phyloP scores from a whole-genome alignment of 2,329 filamentous ascomycete species.

The Fusarium falciforme region DNA sequence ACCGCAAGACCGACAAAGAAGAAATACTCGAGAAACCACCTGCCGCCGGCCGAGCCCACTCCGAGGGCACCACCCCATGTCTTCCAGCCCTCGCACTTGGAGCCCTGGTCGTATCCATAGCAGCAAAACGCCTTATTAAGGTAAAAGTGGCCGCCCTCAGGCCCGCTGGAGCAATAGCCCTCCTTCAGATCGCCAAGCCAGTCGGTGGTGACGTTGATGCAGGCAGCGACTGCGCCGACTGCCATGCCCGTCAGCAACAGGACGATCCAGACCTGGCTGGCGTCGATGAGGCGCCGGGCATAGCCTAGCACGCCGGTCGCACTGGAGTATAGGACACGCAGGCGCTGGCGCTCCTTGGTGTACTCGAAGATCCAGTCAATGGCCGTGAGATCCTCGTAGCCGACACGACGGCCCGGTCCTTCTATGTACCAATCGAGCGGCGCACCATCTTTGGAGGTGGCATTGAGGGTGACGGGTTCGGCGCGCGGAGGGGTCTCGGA shows the following conservation, averaged over 20 bases:
- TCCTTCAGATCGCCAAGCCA: constrained; percentile 95
- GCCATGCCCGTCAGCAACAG: constrained; percentile 86
- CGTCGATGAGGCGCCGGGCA: constrained; percentile 79
- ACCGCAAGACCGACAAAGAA: constrained; percentile 90
- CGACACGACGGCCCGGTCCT: constrained; percentile 87
- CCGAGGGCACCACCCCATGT: constrained; percentile 84
- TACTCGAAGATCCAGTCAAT: constrained; percentile 99
- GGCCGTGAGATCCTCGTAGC: constrained; percentile 94
- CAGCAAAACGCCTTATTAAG: constrained; percentile 94
- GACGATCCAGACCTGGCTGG: constrained; percentile 91
- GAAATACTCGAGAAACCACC: constrained; percentile 87
- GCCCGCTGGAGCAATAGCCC: constrained; percentile 81
- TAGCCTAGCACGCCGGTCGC: constrained; percentile 79
- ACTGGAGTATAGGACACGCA: constrained; percentile 79
- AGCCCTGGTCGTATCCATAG: constrained; percentile 85
- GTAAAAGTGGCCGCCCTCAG: constrained; percentile 88
- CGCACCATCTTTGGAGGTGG: constrained; percentile 58
- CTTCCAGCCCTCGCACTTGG: constrained; percentile 87
- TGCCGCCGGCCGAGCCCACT: constrained; percentile 72
- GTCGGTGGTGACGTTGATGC: constrained; percentile 89
- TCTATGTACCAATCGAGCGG: constrained; percentile 88
- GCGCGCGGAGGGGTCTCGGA: constrained; percentile 21
- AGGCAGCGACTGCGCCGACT: constrained; percentile 85
- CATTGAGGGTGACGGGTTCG: constrained; percentile 29
- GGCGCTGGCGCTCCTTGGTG: constrained; percentile 90